phyloP scores from a whole-genome alignment of 257 asterid species.

The Solanum rostratum region DNA sequence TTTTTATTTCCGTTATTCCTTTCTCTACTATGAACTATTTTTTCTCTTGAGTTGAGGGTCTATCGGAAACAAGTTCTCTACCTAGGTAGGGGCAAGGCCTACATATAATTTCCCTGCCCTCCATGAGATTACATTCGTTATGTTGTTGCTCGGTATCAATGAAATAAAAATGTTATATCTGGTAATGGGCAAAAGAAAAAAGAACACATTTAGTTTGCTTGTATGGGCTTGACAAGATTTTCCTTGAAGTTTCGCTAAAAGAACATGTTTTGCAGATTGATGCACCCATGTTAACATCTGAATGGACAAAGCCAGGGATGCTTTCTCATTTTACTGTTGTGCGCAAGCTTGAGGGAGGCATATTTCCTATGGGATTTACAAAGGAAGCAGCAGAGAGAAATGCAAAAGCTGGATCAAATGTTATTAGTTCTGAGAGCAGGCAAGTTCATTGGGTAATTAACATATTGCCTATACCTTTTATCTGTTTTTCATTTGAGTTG shows the following conservation, averaged over 20 bases:
- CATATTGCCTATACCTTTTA: constrained; percentile 1
- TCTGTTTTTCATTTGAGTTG: background rate
- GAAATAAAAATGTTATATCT: background rate
- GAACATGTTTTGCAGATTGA: constrained; percentile 58
- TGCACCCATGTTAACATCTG: constrained; percentile 77
- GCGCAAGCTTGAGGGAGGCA: constrained; percentile 89
- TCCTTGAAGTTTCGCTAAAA: background rate
- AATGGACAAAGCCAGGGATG: constrained; percentile 65
- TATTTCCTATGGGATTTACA: constrained; percentile 82
- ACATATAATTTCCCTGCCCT: background rate
- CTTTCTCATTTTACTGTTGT: constrained; percentile 80
- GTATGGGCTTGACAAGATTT: background rate
- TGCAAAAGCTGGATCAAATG: constrained; percentile 67
- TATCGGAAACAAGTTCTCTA: background rate
- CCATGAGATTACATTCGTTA: background rate
- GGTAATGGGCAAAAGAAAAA: background rate
- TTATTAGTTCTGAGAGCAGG: constrained; percentile 77
- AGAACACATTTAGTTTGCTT: background rate
- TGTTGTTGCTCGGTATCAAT: background rate
- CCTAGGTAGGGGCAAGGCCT: background rate
- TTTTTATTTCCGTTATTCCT: background rate
- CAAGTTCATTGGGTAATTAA: constrained; percentile 14
- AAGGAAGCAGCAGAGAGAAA: constrained; percentile 77
- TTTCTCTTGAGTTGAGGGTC: background rate
- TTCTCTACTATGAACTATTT: background rate